Conservation (phyloP, 2,329 filamentous ascomycete genomes). For the Albifimbria verrucaria region DNA sequence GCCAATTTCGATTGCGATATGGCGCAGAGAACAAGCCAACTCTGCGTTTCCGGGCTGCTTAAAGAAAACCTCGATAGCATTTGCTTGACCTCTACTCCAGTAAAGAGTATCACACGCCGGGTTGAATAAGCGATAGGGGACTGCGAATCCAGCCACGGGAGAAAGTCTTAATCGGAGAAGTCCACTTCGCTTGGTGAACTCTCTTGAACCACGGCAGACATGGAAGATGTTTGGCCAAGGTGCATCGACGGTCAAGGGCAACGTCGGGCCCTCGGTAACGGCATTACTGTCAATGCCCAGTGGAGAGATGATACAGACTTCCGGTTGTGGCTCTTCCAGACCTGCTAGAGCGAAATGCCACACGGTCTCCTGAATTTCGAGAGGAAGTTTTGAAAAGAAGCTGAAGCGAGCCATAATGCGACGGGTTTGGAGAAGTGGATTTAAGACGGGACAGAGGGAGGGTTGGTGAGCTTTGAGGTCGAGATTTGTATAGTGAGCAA, state of each 20-base stretch:
- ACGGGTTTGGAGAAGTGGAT: background rate
- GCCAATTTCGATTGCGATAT: background rate
- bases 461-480: background rate
- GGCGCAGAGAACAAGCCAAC: background rate
- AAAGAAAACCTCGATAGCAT: background rate
- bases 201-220: background rate
- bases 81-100: background rate
- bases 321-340: background rate
- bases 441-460: background rate
- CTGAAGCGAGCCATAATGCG: background rate
- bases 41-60: background rate
- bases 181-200: background rate
- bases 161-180: background rate
- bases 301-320: background rate
- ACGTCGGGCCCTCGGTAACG: background rate
- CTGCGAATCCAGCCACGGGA: background rate
- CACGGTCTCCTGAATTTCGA: background rate
- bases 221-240: background rate
- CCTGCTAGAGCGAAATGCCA: background rate
- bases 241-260: background rate
- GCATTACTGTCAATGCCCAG: background rate
- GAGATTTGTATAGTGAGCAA: background rate
- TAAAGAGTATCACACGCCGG: background rate
- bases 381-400: background rate
- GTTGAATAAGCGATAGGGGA: background rate